A percentile compares a stretch with the other conserved stretches of the same genome.
phyloP scores from a whole-genome alignment of 352 stramenopile genomes.

The Peronospora destructor region DNA sequence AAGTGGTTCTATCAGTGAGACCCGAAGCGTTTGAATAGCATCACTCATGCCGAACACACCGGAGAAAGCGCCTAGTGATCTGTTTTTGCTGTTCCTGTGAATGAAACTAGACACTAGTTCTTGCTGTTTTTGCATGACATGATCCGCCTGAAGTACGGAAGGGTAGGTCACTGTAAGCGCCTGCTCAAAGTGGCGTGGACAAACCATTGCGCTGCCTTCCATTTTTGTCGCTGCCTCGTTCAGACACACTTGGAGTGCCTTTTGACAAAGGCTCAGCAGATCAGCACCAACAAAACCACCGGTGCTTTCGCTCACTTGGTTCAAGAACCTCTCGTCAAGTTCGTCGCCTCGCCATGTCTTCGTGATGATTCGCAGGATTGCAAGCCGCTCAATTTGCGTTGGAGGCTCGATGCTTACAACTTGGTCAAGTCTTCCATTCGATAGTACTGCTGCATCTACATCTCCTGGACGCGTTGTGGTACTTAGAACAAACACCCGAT shows the following conservation, averaged over 20 bases:
- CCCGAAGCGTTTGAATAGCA: conserved; percentile 92
- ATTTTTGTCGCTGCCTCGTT: conserved; percentile 27
- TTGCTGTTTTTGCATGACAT: conserved; percentile 77
- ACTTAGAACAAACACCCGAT: conserved; percentile 59
- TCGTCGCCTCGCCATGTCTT: conserved; percentile 63
- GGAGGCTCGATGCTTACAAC: conserved; percentile 93
- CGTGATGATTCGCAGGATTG: conserved; percentile 90
- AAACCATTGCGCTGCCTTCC: conserved; percentile 11
- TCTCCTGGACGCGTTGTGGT: conserved; percentile 74
- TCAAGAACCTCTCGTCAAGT: conserved; percentile 61
- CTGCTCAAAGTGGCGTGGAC: conserved; percentile 60
- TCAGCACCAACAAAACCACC: conserved; percentile 92
- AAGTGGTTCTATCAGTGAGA: conserved; percentile 97
- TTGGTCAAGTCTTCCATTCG: conserved; percentile 95
- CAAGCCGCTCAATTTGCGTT: conserved; percentile 81
- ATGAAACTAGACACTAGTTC: conserved; percentile 29
- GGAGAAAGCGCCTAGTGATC: conserved; percentile 32
- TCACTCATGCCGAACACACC: conserved; percentile 95
- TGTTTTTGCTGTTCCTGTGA: conserved; percentile 8
- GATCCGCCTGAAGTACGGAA: conserved; percentile 92
- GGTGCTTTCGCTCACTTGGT: conserved; percentile 89
- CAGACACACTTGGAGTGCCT: conserved; percentile 53
- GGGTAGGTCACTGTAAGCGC: conserved; percentile 90
- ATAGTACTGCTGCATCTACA: conserved; percentile 89
- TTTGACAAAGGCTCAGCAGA: conserved; percentile 70